These are phyloP conservation scores for Trifolium dubium DNA, from an alignment of 306 rosid genomes.

Conservation along the genomic window DNA sequence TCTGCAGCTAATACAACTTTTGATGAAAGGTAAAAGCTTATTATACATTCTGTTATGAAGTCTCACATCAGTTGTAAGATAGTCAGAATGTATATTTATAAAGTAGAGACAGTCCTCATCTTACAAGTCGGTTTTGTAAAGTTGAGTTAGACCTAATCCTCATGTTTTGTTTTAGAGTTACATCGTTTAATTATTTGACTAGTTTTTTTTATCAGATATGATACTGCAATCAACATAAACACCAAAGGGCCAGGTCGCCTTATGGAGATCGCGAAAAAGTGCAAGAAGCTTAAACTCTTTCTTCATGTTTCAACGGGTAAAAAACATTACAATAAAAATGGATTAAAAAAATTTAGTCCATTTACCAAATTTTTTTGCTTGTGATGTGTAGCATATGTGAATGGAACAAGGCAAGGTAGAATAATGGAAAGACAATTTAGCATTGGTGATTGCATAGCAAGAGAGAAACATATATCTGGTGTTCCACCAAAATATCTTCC, in stretches of 20 bases:
- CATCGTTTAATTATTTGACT: slow-evolving; percentile 12
- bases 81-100: no score
- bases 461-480: slow-evolving; percentile 55
- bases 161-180: slow-evolving; percentile 26
- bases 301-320: slow-evolving; percentile 95
- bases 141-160: neutral
- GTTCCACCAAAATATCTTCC: slow-evolving; percentile 50
- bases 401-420: slow-evolving; percentile 95
- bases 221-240: slow-evolving; percentile 84
- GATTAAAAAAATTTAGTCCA: neutral
- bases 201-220: slow-evolving; percentile 55
- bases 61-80: no score
- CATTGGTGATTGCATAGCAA: slow-evolving; percentile 75
- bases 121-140: no score
- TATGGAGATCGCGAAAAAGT: slow-evolving; percentile 74
- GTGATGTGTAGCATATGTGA: slow-evolving; percentile 73
- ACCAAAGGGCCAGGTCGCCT: slow-evolving; percentile 88
- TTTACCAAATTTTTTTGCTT: slow-evolving; percentile 15
- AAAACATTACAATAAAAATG: neutral
- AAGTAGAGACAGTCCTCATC: no score
- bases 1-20: slow-evolving; percentile 96
- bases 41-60: neutral
- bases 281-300: slow-evolving; percentile 86
- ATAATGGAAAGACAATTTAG: slow-evolving; percentile 81
- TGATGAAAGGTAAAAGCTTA: slow-evolving; percentile 72